Evolutionary conservation across 441 rosid species (phyloP), one percentile per base, ranked within the genome.

Genomic region (Daphne laureola): DNA sequence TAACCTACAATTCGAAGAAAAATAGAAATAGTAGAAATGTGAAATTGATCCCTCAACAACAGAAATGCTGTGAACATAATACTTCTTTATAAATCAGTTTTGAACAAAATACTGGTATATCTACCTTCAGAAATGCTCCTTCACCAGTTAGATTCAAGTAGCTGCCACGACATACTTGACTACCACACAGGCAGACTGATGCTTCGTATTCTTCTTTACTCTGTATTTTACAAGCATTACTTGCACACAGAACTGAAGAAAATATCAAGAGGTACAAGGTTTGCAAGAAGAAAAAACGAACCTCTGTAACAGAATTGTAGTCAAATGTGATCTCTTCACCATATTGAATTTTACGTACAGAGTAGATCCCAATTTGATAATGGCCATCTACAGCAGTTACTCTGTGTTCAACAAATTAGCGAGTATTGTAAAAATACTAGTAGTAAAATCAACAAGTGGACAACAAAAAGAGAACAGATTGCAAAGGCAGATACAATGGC

Each of bases 141-240:
- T 94, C 99, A 46, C 99, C 99, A 12, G 99, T 94, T 72, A 94
- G 78, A 78, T 94, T 94, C 73, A 94, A 81, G 81, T 94, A 94
- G 87, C 96, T 94, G 46, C 99, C 99, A 45, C 99, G 87, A 61
- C 99, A 94, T 54, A 88, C 96, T 83, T 94, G 99, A 77, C 96
- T 94, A 67, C 99, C 99, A 72, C 99, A 94, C 69, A 94, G 73
- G 78, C 99, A 94, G 47, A 94, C 99, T 69, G 99, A 94, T 36
- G 97, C 99, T 69, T 94, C 99, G 57, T 94, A 94, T 73, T 94
- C 99, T 78, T 94, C 99, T 77, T 94, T 94, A 67, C 99, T 90
- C 99, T 94, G 77, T 47, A 65, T 47, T 58, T 60, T 49, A 58
- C 25, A 78, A 58, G 26, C 61, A 68, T 51, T 45, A 66, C 65